Evolutionary conservation across 768 basidiomycete genomes (phyloP).

Genomic region (Crassisporium funariophilum): DNA sequence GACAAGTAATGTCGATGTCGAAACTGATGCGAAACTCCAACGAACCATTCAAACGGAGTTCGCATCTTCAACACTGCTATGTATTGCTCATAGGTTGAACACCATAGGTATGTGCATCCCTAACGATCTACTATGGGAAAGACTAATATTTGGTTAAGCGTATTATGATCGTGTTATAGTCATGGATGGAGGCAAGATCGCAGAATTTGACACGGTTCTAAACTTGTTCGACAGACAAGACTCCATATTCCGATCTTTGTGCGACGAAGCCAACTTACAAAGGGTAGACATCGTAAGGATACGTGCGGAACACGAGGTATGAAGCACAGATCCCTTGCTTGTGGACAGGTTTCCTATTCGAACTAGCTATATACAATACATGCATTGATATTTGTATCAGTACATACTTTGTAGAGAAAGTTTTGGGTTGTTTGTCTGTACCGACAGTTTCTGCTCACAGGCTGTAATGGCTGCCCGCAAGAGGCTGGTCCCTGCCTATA

Average conservation of each 20-base stretch:
- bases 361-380: too few relatives aligned
- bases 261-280: conserved; percentile 62
- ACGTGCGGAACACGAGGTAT: conserved; percentile 34
- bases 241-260: conserved; percentile 73
- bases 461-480: too few relatives aligned
- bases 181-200: conserved; percentile 69
- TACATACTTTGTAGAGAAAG: too few relatives aligned
- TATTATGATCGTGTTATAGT: conserved; percentile 76
- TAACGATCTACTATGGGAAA: not conserved
- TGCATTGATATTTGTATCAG: too few relatives aligned
- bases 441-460: too few relatives aligned
- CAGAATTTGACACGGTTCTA: conserved; percentile 75
- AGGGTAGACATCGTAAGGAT: conserved; percentile 62
- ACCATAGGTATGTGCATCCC: conserved; percentile 46
- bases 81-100: conserved; percentile 60
- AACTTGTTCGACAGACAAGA: conserved; percentile 60
- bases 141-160: conserved; percentile 28
- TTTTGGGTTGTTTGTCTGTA: too few relatives aligned
- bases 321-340: too few relatives aligned
- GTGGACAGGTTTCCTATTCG: too few relatives aligned
- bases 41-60: conserved; percentile 67
- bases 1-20: conserved; percentile 62
- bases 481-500: too few relatives aligned
- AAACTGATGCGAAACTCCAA: conserved; percentile 64
- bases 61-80: conserved; percentile 51